Percentiles rank a stretch among this genome's conserved stretches.
phyloP scores from a whole-genome alignment of 2,329 filamentous ascomycete genomes.

The Ceratocystis diversiconidia region DNA sequence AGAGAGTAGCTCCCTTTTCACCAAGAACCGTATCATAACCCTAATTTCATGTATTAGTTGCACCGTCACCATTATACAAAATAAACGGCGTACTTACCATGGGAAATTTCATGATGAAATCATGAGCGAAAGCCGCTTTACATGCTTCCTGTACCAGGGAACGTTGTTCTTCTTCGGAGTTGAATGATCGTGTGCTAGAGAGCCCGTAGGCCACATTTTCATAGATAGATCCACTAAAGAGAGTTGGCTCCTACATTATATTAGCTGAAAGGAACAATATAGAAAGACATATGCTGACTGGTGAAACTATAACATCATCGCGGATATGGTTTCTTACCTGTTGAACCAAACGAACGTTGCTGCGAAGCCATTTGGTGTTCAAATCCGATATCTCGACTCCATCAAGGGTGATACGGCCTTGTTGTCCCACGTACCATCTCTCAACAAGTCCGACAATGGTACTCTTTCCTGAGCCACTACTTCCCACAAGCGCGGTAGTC shows the following conservation, averaged over 20 bases:
- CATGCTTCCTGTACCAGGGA: slow-evolving; percentile 34
- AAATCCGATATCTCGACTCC: slow-evolving; percentile 29
- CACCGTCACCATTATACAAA: no score
- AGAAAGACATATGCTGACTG: background rate
- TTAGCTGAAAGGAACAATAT: background rate
- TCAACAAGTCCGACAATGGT: slow-evolving; percentile 44
- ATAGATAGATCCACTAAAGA: slow-evolving; percentile 38
- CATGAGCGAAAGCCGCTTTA: slow-evolving; percentile 37
- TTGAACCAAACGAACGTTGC: slow-evolving; percentile 38
- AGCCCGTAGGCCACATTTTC: slow-evolving; percentile 40
- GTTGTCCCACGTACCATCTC: slow-evolving; percentile 41
- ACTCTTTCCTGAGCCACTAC: slow-evolving; percentile 45
- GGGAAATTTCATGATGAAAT: slow-evolving; percentile 38
- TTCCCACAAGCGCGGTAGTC: slow-evolving; percentile 41
- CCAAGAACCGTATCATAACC: slow-evolving; percentile 50
- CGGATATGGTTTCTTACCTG: slow-evolving; percentile 22
- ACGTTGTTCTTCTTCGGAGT: slow-evolving; percentile 31
- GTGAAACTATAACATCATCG: no score
- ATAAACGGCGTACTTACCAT: slow-evolving; percentile 19
- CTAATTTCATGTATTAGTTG: slow-evolving; percentile 17
- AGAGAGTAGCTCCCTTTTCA: slow-evolving; percentile 49
- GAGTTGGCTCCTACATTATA: slow-evolving; percentile 33
- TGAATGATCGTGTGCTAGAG: slow-evolving; percentile 26
- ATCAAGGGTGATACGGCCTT: slow-evolving; percentile 34
- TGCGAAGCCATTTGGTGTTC: slow-evolving; percentile 39